Conservation (phyloP, 495 filamentous ascomycete species). For the Cairneyella variabilis region DNA sequence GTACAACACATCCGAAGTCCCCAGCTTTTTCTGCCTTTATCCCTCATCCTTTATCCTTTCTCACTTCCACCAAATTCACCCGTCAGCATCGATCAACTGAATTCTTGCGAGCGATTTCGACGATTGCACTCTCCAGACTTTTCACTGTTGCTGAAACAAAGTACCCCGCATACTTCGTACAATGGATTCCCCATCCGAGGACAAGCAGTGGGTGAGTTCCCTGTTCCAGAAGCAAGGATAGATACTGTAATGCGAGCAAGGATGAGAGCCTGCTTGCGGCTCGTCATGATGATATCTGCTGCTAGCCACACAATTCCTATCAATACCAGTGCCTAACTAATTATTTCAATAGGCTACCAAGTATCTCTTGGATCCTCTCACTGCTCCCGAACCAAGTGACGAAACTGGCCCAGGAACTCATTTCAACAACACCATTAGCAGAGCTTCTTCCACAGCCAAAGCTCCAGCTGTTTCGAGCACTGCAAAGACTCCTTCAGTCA, state of each 20-base stretch:
- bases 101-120: not conserved
- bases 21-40: not conserved
- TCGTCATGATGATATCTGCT: too few species aligned
- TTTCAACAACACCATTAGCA: constrained; percentile 33
- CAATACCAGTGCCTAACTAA: not conserved
- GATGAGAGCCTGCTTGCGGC: constrained; percentile 12
- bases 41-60: not conserved
- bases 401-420: constrained; percentile 49
- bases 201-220: constrained; percentile 35
- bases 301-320: constrained; percentile 5
- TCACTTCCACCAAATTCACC: too few species aligned
- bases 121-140: too few species aligned
- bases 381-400: constrained; percentile 46
- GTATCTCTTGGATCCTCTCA: constrained; percentile 56
- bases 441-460: constrained; percentile 18
- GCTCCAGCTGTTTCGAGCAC: not conserved
- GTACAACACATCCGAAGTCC: not conserved
- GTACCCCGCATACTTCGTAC: not conserved
- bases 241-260: too few species aligned
- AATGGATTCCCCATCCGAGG: constrained; percentile 32
- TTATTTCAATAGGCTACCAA: constrained; percentile 39
- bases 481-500: not conserved
- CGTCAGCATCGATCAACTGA: too few species aligned
- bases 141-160: too few species aligned
- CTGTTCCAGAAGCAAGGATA: constrained; percentile 5